Conservation (phyloP, 2,329 filamentous ascomycete species). For the Rachicladosporium sp. region DNA sequence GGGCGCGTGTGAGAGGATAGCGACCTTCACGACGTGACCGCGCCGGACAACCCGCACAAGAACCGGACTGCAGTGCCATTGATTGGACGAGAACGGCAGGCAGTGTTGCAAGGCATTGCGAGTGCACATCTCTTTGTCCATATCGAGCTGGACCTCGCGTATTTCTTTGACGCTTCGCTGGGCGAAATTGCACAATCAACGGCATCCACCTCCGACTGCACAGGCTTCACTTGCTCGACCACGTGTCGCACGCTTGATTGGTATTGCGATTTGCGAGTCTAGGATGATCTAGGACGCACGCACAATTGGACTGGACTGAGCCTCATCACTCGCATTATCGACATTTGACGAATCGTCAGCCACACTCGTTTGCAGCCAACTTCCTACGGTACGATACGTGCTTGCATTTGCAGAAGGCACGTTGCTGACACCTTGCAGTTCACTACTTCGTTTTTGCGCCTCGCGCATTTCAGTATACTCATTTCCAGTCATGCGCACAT, state of each 20-base stretch:
- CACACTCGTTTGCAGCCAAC: slow-evolving; percentile 38
- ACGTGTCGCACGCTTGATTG: slow-evolving; percentile 21
- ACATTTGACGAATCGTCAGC: slow-evolving; percentile 30
- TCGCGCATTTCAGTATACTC: slow-evolving; percentile 2
- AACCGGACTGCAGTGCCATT: slow-evolving; percentile 1
- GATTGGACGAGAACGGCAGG: slow-evolving; percentile 2
- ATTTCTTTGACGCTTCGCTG: slow-evolving; percentile 6
- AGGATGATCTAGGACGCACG: slow-evolving; percentile 16
- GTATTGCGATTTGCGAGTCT: slow-evolving; percentile 8
- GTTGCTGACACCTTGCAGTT: neutral
- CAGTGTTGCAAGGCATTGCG: slow-evolving; percentile 7
- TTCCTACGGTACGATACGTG: slow-evolving; percentile 23
- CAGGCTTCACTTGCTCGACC: slow-evolving; percentile 10
- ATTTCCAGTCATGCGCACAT: slow-evolving; percentile 28
- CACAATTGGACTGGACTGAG: slow-evolving; percentile 5
- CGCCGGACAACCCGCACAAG: too few species aligned
- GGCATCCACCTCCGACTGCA: slow-evolving; percentile 11
- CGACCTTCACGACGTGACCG: too few species aligned
- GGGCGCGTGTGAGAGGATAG: too few species aligned
- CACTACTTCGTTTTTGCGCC: too few species aligned
- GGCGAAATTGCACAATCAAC: slow-evolving; percentile 7
- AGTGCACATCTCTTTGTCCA: slow-evolving; percentile 5
- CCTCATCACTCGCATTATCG: slow-evolving; percentile 10
- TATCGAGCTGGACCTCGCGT: slow-evolving; percentile 4
- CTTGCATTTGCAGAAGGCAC: slow-evolving; percentile 2